Percentiles rank a stretch among this genome's conserved stretches.
phyloP scores from a whole-genome alignment of 768 basidiomycete species.

The Thelephora aurantiotincta region DNA sequence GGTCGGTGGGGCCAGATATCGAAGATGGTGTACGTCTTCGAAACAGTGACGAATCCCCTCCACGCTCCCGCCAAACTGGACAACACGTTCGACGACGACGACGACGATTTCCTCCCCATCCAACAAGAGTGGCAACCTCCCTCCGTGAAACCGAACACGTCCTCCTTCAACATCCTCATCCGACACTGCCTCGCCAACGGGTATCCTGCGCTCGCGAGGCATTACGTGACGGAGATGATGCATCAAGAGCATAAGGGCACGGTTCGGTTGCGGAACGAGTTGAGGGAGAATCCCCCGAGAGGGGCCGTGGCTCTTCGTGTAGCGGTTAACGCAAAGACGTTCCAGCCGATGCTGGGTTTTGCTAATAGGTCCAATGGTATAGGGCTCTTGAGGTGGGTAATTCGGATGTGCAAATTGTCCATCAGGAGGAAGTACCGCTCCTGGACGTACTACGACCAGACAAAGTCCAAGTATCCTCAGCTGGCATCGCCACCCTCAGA shows the following conservation, averaged over 20 bases:
- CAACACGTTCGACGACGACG: constrained; percentile 49
- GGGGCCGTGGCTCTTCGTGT: constrained; percentile 36
- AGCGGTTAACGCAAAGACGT: constrained; percentile 36
- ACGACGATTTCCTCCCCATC: constrained; percentile 42
- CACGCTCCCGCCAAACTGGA: constrained; percentile 31
- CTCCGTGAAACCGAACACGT: constrained; percentile 47
- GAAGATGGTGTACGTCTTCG: constrained; percentile 61
- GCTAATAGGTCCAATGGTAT: constrained; percentile 46
- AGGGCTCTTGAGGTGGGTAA: constrained; percentile 47
- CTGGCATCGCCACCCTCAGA: constrained; percentile 17
- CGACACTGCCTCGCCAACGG: constrained; percentile 36
- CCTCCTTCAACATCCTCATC: constrained; percentile 48
- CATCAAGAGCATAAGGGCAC: constrained; percentile 22
- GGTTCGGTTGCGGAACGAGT: constrained; percentile 21
- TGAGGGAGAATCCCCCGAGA: constrained; percentile 13
- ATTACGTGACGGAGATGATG: constrained; percentile 48
- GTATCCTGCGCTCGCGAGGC: constrained; percentile 43
- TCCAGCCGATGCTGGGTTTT: constrained; percentile 43
- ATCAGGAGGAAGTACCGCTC: constrained; percentile 36
- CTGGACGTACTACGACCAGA: constrained; percentile 25
- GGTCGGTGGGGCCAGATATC: constrained; percentile 46
- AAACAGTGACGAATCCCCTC: constrained; percentile 62
- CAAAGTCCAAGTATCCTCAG: constrained; percentile 1
- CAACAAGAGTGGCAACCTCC: constrained; percentile 15
- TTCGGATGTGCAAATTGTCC: constrained; percentile 28